Evolutionary conservation across 2,329 filamentous ascomycete genomes (phyloP), one percentile per base, ranked within the genome.

Genomic region (Zymoseptoria brevis): DNA sequence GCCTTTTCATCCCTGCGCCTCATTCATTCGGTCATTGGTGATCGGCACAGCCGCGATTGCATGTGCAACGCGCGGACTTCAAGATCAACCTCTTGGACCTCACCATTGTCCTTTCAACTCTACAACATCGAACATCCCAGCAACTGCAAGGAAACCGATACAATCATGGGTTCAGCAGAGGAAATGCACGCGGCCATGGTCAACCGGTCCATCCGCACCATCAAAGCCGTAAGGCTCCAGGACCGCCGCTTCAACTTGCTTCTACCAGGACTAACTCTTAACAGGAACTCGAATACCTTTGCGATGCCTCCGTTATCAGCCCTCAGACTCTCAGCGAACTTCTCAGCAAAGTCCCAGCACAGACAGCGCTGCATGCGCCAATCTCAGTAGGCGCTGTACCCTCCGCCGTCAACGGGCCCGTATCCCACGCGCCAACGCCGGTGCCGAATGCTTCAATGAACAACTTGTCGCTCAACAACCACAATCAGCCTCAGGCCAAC

Each of bases 221-320:
- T 96, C 79, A 92, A 90, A 78, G 90, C 87, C 22, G 24, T 26
- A 48, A 22, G 41, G 29, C n/a, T 21, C 13, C 19, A 50, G 13
- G n/a, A 57, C 41, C 57, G 45, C 19, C 45, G 19, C 50, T 60
- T 19, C 26, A 54, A 22, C 30, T n/a, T 56, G 21, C 35, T 19
- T 9, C 35, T 1, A n/a, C 35, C 13, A 45, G 35, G 35, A 22
- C 61, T 69, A 62, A 72, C 62, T 30, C 53, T 24, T 19, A 50
- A 50, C 66, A 96, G 92, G 92, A 96, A 78, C 88, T 96, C 61
- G 91, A 96, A 75, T 88, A 86, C 67, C 88, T 97, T 62, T 83
- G 90, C 66, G 92, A 96, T 73, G 85, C 88, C 70, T 87, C 87
- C 66, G 81, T 92, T 70, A 89, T 97, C 73, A 85, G 82, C 63